Percentiles rank a stretch among this genome's conserved stretches.
Conservation (phyloP, 257 asterid genomes). For the Solanum bulbocastanum region DNA sequence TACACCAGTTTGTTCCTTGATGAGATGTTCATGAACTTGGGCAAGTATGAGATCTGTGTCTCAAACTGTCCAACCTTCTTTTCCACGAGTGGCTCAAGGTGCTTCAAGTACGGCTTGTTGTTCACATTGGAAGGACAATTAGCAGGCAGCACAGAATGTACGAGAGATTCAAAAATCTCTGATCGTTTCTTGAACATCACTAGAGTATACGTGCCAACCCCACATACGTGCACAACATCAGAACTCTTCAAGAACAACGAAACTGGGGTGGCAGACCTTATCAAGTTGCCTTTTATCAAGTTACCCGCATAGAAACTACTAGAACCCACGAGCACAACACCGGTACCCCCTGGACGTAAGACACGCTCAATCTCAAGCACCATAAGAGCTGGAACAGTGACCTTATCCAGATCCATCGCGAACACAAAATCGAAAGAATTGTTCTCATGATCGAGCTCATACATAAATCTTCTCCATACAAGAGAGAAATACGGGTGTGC, state of each 20-base stretch:
- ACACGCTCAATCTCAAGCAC: constrained; percentile 84
- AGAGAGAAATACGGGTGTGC: constrained; percentile 74
- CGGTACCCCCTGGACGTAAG: constrained; percentile 66
- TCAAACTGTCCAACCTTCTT: neutral
- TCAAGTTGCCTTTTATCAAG: constrained; percentile 27
- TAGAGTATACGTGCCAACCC: constrained; percentile 34
- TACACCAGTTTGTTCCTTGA: constrained; percentile 60
- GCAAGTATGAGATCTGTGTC: constrained; percentile 38
- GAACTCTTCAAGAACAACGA: constrained; percentile 55
- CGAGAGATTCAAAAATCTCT: constrained; percentile 28
- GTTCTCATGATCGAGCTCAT: constrained; percentile 56
- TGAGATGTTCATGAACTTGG: constrained; percentile 57
- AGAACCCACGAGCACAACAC: constrained; percentile 56
- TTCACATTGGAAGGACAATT: constrained; percentile 49
- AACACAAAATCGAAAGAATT: constrained; percentile 63
- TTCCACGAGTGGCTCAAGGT: constrained; percentile 46
- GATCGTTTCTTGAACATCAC: constrained; percentile 59
- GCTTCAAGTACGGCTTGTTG: constrained; percentile 49
- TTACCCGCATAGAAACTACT: constrained; percentile 33
- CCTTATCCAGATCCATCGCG: constrained; percentile 60
- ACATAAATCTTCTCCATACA: constrained; percentile 51
- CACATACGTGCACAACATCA: constrained; percentile 43
- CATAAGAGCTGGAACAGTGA: constrained; percentile 60
- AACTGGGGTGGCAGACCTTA: constrained; percentile 35
- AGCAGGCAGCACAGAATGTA: constrained; percentile 42